These are phyloP conservation scores for Fusarium euwallaceae DNA, from an alignment of 2,329 filamentous ascomycete species.

Conservation along the genomic window DNA sequence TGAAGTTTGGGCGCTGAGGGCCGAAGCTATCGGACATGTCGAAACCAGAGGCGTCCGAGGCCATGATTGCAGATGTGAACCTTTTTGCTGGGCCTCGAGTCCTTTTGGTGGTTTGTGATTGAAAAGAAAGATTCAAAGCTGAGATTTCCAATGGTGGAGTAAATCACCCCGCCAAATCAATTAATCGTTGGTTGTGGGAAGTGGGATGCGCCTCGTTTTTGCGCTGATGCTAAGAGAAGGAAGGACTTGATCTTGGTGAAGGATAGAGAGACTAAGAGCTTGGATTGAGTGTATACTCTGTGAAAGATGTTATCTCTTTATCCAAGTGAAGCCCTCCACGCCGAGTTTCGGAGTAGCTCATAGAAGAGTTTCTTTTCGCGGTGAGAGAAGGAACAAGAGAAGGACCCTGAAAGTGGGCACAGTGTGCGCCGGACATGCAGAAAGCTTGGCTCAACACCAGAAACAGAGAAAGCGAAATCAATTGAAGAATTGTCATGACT, in stretches of 20 bases:
- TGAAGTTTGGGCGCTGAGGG: slow-evolving; percentile 64
- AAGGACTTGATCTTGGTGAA: neutral
- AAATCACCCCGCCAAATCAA: slow-evolving; percentile 46
- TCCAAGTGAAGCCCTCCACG: neutral
- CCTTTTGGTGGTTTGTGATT: slow-evolving; percentile 13
- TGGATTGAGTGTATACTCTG: neutral
- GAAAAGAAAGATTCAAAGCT: slow-evolving; percentile 23
- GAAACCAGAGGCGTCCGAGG: slow-evolving; percentile 38
- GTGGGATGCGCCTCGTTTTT: slow-evolving; percentile 22
- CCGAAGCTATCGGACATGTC: slow-evolving; percentile 45
- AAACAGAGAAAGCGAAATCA: neutral
- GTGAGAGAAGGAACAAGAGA: neutral
- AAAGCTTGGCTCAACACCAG: neutral
- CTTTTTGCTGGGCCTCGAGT: neutral
- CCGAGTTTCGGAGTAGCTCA: slow-evolving; percentile 1
- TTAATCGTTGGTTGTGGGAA: slow-evolving; percentile 22
- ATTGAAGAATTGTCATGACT: neutral
- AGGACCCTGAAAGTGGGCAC: slow-evolving; percentile 40
- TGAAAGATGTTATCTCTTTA: neutral
- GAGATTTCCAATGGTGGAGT: slow-evolving; percentile 47
- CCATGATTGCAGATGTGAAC: slow-evolving; percentile 36
- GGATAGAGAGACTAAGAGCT: neutral
- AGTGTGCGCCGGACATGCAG: slow-evolving; percentile 24
- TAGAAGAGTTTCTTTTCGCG: slow-evolving; percentile 15
- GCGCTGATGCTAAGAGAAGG: neutral